Evolutionary conservation across 805 yeast species (phyloP), one percentile per base, ranked within the genome.

Genomic region (Cyberlindnera japonica): DNA sequence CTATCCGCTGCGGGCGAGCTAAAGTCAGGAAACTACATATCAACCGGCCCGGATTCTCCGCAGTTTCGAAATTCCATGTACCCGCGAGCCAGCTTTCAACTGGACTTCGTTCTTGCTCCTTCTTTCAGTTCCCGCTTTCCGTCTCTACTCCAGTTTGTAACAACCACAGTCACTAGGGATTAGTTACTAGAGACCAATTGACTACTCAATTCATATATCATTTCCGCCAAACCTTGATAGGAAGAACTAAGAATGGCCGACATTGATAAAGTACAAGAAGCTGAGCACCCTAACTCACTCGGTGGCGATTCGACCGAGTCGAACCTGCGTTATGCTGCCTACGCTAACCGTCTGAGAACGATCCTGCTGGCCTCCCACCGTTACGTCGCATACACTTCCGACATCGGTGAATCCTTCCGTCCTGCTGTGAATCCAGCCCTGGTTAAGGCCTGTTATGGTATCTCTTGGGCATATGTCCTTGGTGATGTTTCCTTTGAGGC

Each of bases 361-460:
- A 79, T 85, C 44, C 67, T 83, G 35, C 51, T 71, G 37, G 87
- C 93, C 6, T 75, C 90, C 13, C 91, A 83, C 57, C 65, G 95
- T 53, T 86, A 85, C 54, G 86, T 85, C 19, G 95, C 95, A 1
- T 85, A 86, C 62, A 84, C 95, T 3, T 82, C 90, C 0, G 95
- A 85, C 58, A 78, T 85, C 51, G 95, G 95, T 23, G 95, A 85
- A 57, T 81, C 90, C 10, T 86, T 85, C 64, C 71, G 95, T 38
- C 93, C 93, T 1, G 81, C 85, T 10, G 90, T 86, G 4, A 81
- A 79, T 52, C 89, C 90, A 1, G 48, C 51, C 24, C 43, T 81
- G n/a, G 93, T 85, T 15, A 69, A 64, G 12, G 45, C 75, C 3
- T 81, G 91, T 21, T 85, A 85, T 58, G 87, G 79, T 26, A 64